Conservation (phyloP, 2,329 filamentous ascomycete species). For the Colletotrichum tropicicola region DNA sequence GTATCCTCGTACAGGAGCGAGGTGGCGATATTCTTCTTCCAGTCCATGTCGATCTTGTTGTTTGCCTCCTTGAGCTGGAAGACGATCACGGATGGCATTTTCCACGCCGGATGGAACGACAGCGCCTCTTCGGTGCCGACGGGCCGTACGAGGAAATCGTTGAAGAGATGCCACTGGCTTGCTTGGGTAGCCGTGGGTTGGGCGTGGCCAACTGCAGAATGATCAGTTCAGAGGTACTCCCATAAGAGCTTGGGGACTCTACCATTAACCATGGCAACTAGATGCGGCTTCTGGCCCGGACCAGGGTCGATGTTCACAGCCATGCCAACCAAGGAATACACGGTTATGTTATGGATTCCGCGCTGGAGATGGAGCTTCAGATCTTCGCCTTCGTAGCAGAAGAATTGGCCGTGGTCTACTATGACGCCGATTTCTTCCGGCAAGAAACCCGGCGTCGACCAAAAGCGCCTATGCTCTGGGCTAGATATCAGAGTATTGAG, state of each 20-base stretch:
- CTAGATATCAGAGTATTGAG: conserved; percentile 82
- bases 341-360: conserved; percentile 80
- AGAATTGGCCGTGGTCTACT: conserved; percentile 89
- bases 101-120: conserved; percentile 91
- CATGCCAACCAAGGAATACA: conserved; percentile 92
- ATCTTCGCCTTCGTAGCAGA: conserved; percentile 94
- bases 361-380: conserved; percentile 81
- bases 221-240: background rate
- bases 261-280: conserved; percentile 92
- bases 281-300: conserved; percentile 85
- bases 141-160: conserved; percentile 91
- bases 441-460: conserved; percentile 90
- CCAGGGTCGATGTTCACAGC: conserved; percentile 90
- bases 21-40: conserved; percentile 87
- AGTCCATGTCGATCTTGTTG: conserved; percentile 84
- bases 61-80: conserved; percentile 86
- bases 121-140: conserved; percentile 85
- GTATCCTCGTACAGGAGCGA: conserved; percentile 82
- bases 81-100: conserved; percentile 85
- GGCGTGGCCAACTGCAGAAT: conserved; percentile 68
- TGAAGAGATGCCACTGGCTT: conserved; percentile 94
- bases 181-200: conserved; percentile 65
- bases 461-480: conserved; percentile 80
- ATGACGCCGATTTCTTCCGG: conserved; percentile 95
- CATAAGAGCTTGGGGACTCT: background rate